Conservation (phyloP, 2,329 filamentous ascomycete genomes). For the Colletotrichum salicis region DNA sequence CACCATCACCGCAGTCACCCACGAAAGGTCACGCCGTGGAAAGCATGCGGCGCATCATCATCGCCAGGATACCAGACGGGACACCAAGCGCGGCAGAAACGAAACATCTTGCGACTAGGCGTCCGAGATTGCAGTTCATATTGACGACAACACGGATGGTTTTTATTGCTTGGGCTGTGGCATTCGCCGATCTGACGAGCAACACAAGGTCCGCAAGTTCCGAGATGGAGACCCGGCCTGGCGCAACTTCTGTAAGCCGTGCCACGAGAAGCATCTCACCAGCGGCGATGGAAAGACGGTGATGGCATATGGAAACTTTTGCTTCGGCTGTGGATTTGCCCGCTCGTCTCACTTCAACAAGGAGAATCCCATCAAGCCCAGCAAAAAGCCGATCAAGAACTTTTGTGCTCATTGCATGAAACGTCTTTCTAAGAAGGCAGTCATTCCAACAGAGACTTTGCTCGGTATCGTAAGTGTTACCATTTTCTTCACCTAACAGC, state of each 20-base stretch:
- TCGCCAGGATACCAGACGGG: not conserved
- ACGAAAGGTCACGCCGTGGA: not conserved
- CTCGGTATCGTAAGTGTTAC: slow-evolving; percentile 10
- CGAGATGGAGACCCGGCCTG: slow-evolving; percentile 22
- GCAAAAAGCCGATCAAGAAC: slow-evolving; percentile 43
- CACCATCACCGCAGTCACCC: not conserved
- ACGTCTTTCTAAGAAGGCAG: slow-evolving; percentile 6
- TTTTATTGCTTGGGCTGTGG: slow-evolving; percentile 36
- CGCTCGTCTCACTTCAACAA: slow-evolving; percentile 49
- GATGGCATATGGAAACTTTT: slow-evolving; percentile 39
- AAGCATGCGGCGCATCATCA: not conserved
- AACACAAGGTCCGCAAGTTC: slow-evolving; percentile 28
- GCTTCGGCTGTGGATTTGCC: slow-evolving; percentile 48
- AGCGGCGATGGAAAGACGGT: slow-evolving; percentile 6
- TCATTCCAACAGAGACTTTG: slow-evolving; percentile 25
- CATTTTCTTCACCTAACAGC: no score
- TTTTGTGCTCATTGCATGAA: slow-evolving; percentile 49
- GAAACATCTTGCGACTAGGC: slow-evolving; percentile 7
- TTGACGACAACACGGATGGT: slow-evolving; percentile 32
- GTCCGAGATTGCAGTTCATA: slow-evolving; percentile 26
- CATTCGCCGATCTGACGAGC: slow-evolving; percentile 33
- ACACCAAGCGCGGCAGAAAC: not conserved
- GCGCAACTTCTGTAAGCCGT: slow-evolving; percentile 35
- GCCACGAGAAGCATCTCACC: slow-evolving; percentile 25
- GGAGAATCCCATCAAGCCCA: slow-evolving; percentile 43